Evolutionary conservation across 2,329 filamentous ascomycete genomes (phyloP).

Genomic region (Cordyceps fumosorosea): DNA sequence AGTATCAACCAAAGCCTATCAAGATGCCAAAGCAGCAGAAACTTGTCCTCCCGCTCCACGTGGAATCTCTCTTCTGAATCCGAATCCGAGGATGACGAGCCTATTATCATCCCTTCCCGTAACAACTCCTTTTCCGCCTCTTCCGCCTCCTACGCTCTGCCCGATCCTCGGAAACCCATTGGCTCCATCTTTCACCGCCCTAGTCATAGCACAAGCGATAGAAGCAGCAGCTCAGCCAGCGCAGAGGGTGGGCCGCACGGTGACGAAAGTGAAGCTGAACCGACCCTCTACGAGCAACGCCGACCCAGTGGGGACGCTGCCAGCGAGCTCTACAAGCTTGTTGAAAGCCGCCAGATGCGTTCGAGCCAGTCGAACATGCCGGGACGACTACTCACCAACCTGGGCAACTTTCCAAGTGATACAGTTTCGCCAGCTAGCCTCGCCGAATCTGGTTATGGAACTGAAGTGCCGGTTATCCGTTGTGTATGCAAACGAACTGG

Average conservation of each 20-base stretch:
- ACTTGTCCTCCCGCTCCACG: conserved; percentile 25
- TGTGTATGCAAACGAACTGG: conserved; percentile 49
- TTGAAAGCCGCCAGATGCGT: conserved; percentile 44
- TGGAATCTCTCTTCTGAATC: conserved; percentile 43
- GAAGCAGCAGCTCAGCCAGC: conserved; percentile 37
- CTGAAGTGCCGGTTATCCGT: conserved; percentile 40
- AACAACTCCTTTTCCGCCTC: conserved; percentile 46
- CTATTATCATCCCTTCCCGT: conserved; percentile 57
- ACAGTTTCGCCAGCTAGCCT: conserved; percentile 47
- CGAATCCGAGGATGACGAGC: conserved; percentile 57
- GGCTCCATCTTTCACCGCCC: conserved; percentile 42
- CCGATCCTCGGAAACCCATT: conserved; percentile 45
- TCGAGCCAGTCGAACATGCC: conserved; percentile 27
- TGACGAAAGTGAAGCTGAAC: conserved; percentile 54
- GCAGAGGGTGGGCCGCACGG: conserved; percentile 32
- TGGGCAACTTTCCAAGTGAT: conserved; percentile 27
- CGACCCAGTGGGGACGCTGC: conserved; percentile 48
- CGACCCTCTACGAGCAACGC: conserved; percentile 42
- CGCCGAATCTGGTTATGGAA: conserved; percentile 40
- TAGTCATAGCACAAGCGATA: conserved; percentile 43
- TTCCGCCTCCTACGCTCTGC: conserved; percentile 50
- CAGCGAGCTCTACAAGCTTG: conserved; percentile 53
- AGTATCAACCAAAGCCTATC: conserved; percentile 20
- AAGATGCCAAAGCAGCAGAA: conserved; percentile 25
- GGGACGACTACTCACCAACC: conserved; percentile 30